These are phyloP conservation scores for Lentinula sp. DNA, from an alignment of 768 basidiomycete species.

Conservation along the genomic window DNA sequence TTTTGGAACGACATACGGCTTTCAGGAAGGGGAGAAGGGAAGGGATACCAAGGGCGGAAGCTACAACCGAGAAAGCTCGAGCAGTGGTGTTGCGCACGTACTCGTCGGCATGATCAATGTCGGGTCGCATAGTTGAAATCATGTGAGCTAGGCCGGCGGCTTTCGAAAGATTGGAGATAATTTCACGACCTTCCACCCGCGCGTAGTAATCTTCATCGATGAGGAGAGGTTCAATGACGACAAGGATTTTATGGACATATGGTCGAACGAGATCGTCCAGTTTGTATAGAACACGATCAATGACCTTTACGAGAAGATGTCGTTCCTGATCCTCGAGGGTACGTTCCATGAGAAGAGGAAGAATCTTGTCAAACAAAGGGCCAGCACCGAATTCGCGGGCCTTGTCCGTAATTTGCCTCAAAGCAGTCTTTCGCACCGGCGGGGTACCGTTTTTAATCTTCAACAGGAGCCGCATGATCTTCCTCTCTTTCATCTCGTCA, in stretches of 20 bases:
- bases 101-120: conserved; percentile 99
- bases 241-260: conserved; percentile 98
- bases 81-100: conserved; percentile 99
- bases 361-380: conserved; percentile 96
- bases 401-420: conserved; percentile 98
- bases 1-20: conserved; percentile 97
- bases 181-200: conserved; percentile 97
- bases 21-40: conserved; percentile 97
- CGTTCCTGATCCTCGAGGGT: conserved; percentile 98
- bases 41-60: conserved; percentile 96
- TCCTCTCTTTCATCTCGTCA: conserved; percentile 99
- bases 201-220: conserved; percentile 98
- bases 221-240: conserved; percentile 97
- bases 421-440: conserved; percentile 94
- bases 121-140: conserved; percentile 99
- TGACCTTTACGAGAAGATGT: conserved; percentile 96
- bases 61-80: conserved; percentile 97
- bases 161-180: conserved; percentile 97
- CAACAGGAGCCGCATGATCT: conserved; percentile 95
- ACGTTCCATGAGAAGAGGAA: conserved; percentile 96
- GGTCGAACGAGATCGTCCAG: conserved; percentile 98
- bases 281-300: conserved; percentile 97
- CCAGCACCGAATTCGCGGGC: conserved; percentile 98
- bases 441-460: conserved; percentile 99
- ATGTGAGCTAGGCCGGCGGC: conserved; percentile 99